Base-by-base conservation (phyloP, 2,329 filamentous ascomycete species). In the Xylaria sp. region DNA sequence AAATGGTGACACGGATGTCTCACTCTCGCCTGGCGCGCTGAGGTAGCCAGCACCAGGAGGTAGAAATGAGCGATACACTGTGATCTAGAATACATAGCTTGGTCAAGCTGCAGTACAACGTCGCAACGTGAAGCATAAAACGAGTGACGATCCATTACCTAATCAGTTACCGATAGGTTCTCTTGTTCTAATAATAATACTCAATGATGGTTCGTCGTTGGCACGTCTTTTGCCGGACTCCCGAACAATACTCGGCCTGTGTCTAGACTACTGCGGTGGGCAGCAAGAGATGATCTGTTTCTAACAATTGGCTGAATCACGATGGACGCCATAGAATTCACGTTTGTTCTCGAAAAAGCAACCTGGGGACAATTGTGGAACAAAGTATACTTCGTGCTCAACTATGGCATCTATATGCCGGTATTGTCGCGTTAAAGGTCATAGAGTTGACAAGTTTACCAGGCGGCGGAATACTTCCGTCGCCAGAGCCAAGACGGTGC, bases 381-480 rank as follows among this genome's bases (percentile, higher is more conserved):
- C 7, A 10, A n/a, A n/a, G 33, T n/a, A 53, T 6, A 26, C 4
- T 28, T 11, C 28, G 11, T 54, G 13, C 51, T 36, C 51, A 26
- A 53, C 17, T 33, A 53, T 11, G 17, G 26, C 26, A 53, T 31
- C 26, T 11, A 23, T 10, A 51, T 51, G 23, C 48, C n/a, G 28
- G 15, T 26, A 26, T 36, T 7, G n/a, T 36, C 33, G 6, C 33
- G 11, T 3, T 56, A 26, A 17, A 3, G 10, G 7, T 17, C n/a
- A 23, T 13, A 23, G 46, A 9, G 36, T 36, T 17, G 58, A 61
- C 28, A 68, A 65, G 66, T 23, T 23, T 68, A 59, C 63, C 54
- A 54, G 33, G 48, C 63, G 63, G 63, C 67, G 67, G 67, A 66
- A 69, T 60, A 13, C 59, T 54, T 69, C 67, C 67, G 67, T 60